Conservation (phyloP, 2,329 filamentous ascomycete genomes). For the Dichotomopilus funicola region DNA sequence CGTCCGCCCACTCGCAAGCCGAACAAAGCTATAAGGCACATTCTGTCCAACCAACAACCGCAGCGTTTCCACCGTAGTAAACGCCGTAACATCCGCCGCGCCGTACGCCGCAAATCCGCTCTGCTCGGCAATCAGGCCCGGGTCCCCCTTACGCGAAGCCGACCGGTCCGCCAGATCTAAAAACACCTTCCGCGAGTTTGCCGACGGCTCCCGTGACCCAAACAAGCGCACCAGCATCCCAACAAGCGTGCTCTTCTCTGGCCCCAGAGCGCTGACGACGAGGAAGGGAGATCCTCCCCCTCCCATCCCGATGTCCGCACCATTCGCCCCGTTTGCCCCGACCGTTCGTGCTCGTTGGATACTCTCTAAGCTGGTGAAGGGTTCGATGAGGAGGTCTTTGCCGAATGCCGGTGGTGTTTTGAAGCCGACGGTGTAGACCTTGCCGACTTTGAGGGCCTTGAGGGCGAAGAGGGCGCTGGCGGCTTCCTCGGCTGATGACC, state of each 20-base stretch:
- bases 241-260: constrained; percentile 72
- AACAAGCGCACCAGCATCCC: constrained; percentile 72
- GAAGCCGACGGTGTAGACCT: constrained; percentile 81
- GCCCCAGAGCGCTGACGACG: constrained; percentile 70
- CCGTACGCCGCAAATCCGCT: constrained; percentile 76
- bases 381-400: constrained; percentile 64
- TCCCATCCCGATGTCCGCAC: constrained; percentile 26
- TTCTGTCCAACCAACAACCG: constrained; percentile 77
- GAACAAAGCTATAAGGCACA: constrained; percentile 80
- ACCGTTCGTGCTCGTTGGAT: constrained; percentile 47
- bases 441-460: constrained; percentile 65
- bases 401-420: constrained; percentile 57
- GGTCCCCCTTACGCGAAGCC: constrained; percentile 57
- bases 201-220: constrained; percentile 39
- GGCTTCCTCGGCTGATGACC: constrained; percentile 66
- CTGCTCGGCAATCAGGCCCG: constrained; percentile 61
- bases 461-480: constrained; percentile 74
- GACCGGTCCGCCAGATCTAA: constrained; percentile 65
- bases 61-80: constrained; percentile 77
- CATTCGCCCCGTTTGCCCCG: constrained; percentile 24
- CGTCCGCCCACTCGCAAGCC: constrained; percentile 55
- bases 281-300: constrained; percentile 61
- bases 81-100: constrained; percentile 71
- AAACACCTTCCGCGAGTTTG: constrained; percentile 60
- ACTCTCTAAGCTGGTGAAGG: constrained; percentile 68